Conservation (phyloP, 2,329 filamentous ascomycete species). For the Sarocladium kiliense region DNA sequence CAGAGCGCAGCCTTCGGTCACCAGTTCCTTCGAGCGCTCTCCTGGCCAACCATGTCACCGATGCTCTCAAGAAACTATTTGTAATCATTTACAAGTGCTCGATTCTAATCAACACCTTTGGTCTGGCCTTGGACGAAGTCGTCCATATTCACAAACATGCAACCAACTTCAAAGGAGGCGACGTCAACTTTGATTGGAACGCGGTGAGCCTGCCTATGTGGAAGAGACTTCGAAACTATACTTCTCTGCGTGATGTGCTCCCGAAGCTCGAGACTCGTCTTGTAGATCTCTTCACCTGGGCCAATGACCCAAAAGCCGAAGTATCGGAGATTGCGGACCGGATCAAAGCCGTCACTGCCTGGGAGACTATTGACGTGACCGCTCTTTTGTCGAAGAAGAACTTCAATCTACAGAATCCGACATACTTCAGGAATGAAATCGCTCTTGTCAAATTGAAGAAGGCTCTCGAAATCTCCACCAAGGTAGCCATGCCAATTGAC, state of each 20-base stretch:
- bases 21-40: not conserved
- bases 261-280: not conserved
- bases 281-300: not conserved
- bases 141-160: not conserved
- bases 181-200: not conserved
- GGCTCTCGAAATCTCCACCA: not conserved
- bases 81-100: not conserved
- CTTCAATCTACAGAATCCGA: not conserved
- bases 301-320: not conserved
- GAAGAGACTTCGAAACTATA: not conserved
- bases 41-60: not conserved
- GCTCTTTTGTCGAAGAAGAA: not conserved
- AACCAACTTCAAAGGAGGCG: not conserved
- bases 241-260: not conserved
- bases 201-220: not conserved
- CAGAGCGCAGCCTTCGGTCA: not conserved
- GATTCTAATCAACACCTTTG: not conserved
- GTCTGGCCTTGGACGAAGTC: not conserved
- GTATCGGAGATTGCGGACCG: not conserved
- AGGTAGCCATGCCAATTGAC: not conserved
- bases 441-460: not conserved
- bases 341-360: not conserved
- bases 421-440: not conserved
- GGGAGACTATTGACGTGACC: not conserved
- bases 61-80: not conserved